A percentile compares a stretch with the other conserved stretches of the same genome.
Conservation (phyloP, 2,329 filamentous ascomycete species). For the Aspergillus awamori region DNA sequence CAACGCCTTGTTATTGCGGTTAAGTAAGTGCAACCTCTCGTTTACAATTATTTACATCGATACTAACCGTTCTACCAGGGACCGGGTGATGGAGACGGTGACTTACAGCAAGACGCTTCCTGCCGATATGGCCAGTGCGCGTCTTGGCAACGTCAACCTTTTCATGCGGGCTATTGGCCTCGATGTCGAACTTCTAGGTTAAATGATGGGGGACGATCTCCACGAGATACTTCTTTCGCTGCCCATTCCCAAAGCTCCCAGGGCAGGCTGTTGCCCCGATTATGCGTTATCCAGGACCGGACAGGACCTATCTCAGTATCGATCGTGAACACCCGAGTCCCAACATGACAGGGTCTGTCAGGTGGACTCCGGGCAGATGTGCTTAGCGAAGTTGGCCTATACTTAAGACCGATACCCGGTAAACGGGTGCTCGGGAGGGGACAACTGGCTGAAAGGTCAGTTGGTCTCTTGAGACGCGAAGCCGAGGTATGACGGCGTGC, state of each 20-base stretch:
- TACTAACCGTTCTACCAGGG: slow-evolving; percentile 48
- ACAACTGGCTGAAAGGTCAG: neutral
- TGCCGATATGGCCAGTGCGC: slow-evolving; percentile 77
- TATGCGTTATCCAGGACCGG: neutral
- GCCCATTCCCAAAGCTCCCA: neutral
- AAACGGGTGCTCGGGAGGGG: neutral
- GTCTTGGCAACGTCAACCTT: slow-evolving; percentile 89
- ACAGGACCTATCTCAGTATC: neutral
- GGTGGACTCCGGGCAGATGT: slow-evolving; percentile 3
- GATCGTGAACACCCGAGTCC: neutral
- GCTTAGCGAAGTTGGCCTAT: neutral
- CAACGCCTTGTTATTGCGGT: slow-evolving; percentile 91
- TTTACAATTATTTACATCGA: neutral
- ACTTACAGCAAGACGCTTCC: slow-evolving; percentile 85
- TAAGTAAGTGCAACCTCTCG: slow-evolving; percentile 58
- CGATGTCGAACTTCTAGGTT: slow-evolving; percentile 79
- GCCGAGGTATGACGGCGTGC: neutral
- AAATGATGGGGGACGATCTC: slow-evolving; percentile 25
- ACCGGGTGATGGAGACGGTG: slow-evolving; percentile 95
- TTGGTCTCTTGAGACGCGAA: neutral
- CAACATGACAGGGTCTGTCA: neutral
- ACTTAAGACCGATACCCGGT: neutral
- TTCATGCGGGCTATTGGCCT: slow-evolving; percentile 99
- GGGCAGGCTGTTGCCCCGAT: neutral
- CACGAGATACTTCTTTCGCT: neutral